Percentiles rank a stretch among this genome's conserved stretches.
These are phyloP conservation scores for Pyrenopolyporus hunteri DNA, from an alignment of 495 filamentous ascomycete genomes.

Conservation along the genomic window DNA sequence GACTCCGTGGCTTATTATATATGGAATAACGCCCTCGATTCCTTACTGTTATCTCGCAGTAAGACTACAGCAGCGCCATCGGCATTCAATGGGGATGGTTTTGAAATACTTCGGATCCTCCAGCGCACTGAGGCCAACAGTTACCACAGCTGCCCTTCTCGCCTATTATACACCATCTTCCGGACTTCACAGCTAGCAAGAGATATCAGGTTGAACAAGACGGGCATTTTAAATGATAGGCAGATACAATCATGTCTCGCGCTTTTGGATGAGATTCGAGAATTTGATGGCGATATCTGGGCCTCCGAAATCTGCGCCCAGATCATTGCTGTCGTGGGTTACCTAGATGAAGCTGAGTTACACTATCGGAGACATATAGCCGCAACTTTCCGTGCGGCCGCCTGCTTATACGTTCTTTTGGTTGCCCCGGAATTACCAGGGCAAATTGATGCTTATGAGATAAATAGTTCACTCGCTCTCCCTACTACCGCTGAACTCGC, in stretches of 20 bases:
- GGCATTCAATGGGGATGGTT: constrained; percentile 27
- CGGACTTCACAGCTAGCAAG: constrained; percentile 43
- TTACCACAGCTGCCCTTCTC: constrained; percentile 54
- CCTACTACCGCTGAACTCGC: constrained; percentile 49
- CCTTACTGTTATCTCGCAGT: constrained; percentile 47
- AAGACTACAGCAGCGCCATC: constrained; percentile 12
- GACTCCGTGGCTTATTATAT: constrained; percentile 50
- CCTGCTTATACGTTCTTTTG: constrained; percentile 48
- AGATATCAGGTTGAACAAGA: constrained; percentile 7
- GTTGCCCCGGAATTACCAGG: constrained; percentile 30
- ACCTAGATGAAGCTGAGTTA: constrained; percentile 41
- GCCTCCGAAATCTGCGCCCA: constrained; percentile 42
- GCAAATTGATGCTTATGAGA: constrained; percentile 23
- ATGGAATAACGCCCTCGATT: constrained; percentile 39
- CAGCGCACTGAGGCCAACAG: constrained; percentile 51
- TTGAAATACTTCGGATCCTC: constrained; percentile 45
- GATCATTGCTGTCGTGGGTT: constrained; percentile 26
- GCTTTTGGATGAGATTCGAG: constrained; percentile 41
- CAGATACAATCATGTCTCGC: constrained; percentile 33
- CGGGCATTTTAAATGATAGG: constrained; percentile 8
- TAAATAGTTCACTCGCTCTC: constrained; percentile 48
- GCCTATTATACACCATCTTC: constrained; percentile 48
- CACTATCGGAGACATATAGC: constrained; percentile 50
- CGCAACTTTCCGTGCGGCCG: constrained; percentile 52
- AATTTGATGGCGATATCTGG: constrained; percentile 47